phyloP scores from a whole-genome alignment of 768 basidiomycete species.

The Hemileccinum impolitum region DNA sequence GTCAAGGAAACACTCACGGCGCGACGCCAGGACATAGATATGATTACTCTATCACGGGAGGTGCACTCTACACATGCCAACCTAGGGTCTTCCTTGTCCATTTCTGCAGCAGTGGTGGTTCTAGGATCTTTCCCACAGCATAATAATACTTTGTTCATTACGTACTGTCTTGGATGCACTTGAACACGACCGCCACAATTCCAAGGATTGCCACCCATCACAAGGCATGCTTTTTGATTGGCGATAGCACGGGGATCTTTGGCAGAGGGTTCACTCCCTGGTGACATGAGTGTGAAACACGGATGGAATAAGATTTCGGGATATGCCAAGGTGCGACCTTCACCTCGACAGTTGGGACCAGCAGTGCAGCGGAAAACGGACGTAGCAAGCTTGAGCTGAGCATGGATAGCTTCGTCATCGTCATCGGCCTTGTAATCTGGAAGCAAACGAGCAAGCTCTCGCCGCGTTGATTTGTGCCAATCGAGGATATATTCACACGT shows the following conservation, averaged over 20 bases:
- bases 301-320: slow-evolving; percentile 29
- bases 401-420: slow-evolving; percentile 13
- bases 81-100: slow-evolving; percentile 21
- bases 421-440: slow-evolving; percentile 16
- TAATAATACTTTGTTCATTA: slow-evolving; percentile 13
- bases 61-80: slow-evolving; percentile 19
- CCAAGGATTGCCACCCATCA: slow-evolving; percentile 26
- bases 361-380: slow-evolving; percentile 26
- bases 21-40: slow-evolving; percentile 23
- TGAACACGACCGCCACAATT: slow-evolving; percentile 18
- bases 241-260: slow-evolving; percentile 23
- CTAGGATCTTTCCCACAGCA: slow-evolving; percentile 24
- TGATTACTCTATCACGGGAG: slow-evolving; percentile 1
- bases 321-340: slow-evolving; percentile 17
- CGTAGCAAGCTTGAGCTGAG: slow-evolving; percentile 26
- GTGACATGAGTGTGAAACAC: slow-evolving; percentile 20
- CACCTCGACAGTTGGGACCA: slow-evolving; percentile 11
- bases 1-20: slow-evolving; percentile 13
- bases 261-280: slow-evolving; percentile 3
- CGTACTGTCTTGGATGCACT: slow-evolving; percentile 17
- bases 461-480: slow-evolving; percentile 26
- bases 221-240: slow-evolving; percentile 18
- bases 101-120: slow-evolving; percentile 22
- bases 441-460: slow-evolving; percentile 28
- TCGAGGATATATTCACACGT: slow-evolving; percentile 18